Conservation (phyloP, 1,284 basidiomycete genomes). For the Ustilago curta region DNA sequence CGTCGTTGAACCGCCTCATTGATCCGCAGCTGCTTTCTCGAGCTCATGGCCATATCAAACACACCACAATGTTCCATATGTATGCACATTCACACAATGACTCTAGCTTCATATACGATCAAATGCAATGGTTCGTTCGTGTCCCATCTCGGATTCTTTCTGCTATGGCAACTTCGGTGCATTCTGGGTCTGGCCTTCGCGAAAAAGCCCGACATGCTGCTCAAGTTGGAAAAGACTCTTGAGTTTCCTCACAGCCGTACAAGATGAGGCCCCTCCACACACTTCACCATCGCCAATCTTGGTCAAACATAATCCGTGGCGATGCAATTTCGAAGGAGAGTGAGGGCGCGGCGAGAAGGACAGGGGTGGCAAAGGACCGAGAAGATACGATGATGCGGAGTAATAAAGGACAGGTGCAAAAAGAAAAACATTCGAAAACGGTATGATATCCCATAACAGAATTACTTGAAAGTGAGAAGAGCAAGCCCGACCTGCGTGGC, state of each 20-base stretch:
- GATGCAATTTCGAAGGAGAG: background rate
- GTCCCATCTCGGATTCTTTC: too few species aligned
- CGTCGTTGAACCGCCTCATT: slow-evolving; percentile 17
- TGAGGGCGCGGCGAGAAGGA: background rate
- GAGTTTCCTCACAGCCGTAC: too few species aligned
- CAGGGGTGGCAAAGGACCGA: background rate
- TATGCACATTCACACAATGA: slow-evolving; percentile 6
- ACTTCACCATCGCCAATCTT: background rate
- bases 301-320: slow-evolving; percentile 1
- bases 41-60: background rate
- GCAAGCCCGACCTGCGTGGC: slow-evolving; percentile 44
- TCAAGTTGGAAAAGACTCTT: background rate
- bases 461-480: slow-evolving; percentile 41
- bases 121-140: background rate
- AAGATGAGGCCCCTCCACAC: background rate
- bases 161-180: background rate
- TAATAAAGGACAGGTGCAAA: slow-evolving; percentile 5
- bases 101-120: background rate
- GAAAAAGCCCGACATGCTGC: background rate
- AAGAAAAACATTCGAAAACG: background rate
- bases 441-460: background rate
- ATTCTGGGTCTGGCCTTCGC: background rate
- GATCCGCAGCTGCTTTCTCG: background rate
- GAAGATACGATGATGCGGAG: slow-evolving; percentile 20
- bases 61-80: background rate